Conservation (phyloP, 1,139 yeast genomes). For the Suzukiozyma palmioleophila region DNA sequence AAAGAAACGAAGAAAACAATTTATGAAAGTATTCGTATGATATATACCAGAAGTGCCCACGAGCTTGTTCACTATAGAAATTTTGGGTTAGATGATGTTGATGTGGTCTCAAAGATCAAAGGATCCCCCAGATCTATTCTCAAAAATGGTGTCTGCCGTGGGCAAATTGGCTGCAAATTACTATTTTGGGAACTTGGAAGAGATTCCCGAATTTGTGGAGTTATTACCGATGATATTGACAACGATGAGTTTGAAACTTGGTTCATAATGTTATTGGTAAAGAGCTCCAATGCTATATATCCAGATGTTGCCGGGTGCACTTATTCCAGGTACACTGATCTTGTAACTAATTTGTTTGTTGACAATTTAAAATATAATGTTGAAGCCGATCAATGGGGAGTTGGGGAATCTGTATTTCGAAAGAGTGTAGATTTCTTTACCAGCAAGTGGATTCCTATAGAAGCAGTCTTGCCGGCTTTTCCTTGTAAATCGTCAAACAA, state of each 20-base stretch:
- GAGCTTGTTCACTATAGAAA: conserved; percentile 9
- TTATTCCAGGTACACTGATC: conserved; percentile 11
- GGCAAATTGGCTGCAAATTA: conserved; percentile 9
- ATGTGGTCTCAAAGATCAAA: conserved; percentile 4
- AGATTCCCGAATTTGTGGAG: conserved; percentile 20
- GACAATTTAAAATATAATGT: conserved; percentile 44
- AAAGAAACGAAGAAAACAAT: conserved; percentile 16
- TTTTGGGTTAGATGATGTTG: conserved; percentile 6
- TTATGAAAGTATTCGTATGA: conserved; percentile 27
- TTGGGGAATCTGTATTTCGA: conserved; percentile 39
- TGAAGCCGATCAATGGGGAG: conserved; percentile 45
- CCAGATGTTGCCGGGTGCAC: conserved; percentile 2
- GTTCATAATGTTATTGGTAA: conserved; percentile 27
- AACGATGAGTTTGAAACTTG: conserved; percentile 27
- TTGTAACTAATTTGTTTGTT: conserved; percentile 32
- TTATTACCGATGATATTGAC: conserved; percentile 22
- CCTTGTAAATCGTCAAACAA: conserved; percentile 59
- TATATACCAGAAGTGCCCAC: conserved; percentile 22
- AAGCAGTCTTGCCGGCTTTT: conserved; percentile 60
- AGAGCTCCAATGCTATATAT: conserved; percentile 11
- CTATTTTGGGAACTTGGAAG: conserved; percentile 17
- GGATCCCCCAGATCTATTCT: conserved; percentile 4
- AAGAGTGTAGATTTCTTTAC: conserved; percentile 45
- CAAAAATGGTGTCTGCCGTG: conserved; percentile 9
- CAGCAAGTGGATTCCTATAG: conserved; percentile 41